Base-by-base conservation (phyloP, 176 grass and related monocot genomes). In the Saccharum officinarum region DNA sequence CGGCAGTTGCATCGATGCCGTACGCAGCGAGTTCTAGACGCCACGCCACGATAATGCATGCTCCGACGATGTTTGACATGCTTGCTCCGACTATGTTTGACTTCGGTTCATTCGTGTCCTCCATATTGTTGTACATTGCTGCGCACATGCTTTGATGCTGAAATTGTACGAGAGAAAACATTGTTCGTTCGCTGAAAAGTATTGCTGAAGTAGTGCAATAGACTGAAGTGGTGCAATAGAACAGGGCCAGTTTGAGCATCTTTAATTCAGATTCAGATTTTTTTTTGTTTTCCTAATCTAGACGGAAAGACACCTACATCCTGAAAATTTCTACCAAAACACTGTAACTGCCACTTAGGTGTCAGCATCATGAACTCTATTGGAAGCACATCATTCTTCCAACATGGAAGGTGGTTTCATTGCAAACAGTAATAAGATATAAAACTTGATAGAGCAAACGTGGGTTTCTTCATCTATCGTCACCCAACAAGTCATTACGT, bases 1-100 rank as follows among this genome's bases (percentile, higher is more conserved):
- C 44, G 75, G 75, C 81, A 41, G 87, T 5, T 84, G 87, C 57
- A 9, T 79, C 36, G 81, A 88, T 44, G 87, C 87, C 18, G 75
- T 67, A 6, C 55, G 10, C 23, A 17, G 44, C 57, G 87, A 83
- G 65, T 63, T 78, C 33, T 88, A 71, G 69, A 28, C 50, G 39
- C 20, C 10, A 16, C 22, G 3, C 20, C 8, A 59, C 22, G 20
- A 57, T 9, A 22, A n/a, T n/a, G 55, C 55, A n/a, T 59, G 50
- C 50, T 54, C 54, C 54, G 18, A 57, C 18, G 54, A 14, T 46
- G 45, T 46, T 46, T 46, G 44, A 14, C 44, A 39, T 39, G 38
- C 38, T 7, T 39, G 40, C 40, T 41, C 44, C 44, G 12, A 47
- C 44, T 10, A 55, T 55, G 52, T 57, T 57, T n/a, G 54, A n/a